A percentile compares a stretch with the other conserved stretches of the same genome.
These are phyloP conservation scores for Aspergillus jensenii DNA, from an alignment of 2,329 filamentous ascomycete species.

Conservation along the genomic window DNA sequence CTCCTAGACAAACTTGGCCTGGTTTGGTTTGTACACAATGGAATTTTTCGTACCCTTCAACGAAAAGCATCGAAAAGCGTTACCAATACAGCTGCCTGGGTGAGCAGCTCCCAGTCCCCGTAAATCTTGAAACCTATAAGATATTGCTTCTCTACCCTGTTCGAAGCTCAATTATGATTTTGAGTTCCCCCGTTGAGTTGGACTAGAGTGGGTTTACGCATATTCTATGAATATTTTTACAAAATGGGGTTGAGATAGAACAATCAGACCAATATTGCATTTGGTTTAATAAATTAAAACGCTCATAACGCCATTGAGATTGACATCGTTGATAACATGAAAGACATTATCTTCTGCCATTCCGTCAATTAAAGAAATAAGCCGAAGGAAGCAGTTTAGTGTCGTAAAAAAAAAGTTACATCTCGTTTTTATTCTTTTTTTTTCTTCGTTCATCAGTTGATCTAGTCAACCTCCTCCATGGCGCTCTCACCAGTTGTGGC, in stretches of 20 bases:
- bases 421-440: conserved; percentile 10
- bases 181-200: too few species aligned
- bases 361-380: conserved; percentile 20
- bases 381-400: conserved; percentile 15
- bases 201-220: too few species aligned
- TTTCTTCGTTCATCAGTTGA: conserved; percentile 13
- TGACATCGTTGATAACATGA: conserved; percentile 19
- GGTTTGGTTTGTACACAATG: too few species aligned
- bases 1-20: too few species aligned
- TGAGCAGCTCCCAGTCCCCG: too few species aligned
- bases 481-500: conserved; percentile 78
- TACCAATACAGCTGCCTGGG: too few species aligned
- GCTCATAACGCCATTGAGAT: conserved; percentile 25
- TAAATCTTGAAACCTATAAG: too few species aligned
- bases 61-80: too few species aligned
- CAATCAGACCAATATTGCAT: conserved; percentile 15
- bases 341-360: conserved; percentile 12
- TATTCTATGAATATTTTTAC: too few species aligned
- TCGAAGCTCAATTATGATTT: too few species aligned
- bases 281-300: conserved; percentile 19
- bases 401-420: conserved; percentile 17
- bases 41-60: too few species aligned
- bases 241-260: not conserved
- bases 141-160: too few species aligned
- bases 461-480: conserved; percentile 99